These are phyloP conservation scores for carrot (Daucus carota) DNA, from an alignment of 129 eudicot genomes.

Conservation along the genomic window DH1_v3.0 NC_030381.2:2903501-2904000, in stretches of 20 bases:
- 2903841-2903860: neutral
- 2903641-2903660: neutral
- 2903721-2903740: neutral
- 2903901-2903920: neutral
- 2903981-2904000: constrained; percentile 91
- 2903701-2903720: neutral
- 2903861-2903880: neutral
- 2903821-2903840: neutral
- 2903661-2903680: neutral
- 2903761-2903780: no score
- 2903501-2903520: neutral
- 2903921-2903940: constrained; percentile 82
- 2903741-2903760: neutral
- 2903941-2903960: constrained; percentile 83
- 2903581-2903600: neutral
- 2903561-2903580: neutral
- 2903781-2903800: neutral
- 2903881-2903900: neutral
- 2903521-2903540: no score
- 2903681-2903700: neutral
- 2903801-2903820: neutral
- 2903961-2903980: constrained; percentile 92
- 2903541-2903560: neutral
- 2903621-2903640: neutral
- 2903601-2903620: neutral